phyloP scores from a whole-genome alignment of 768 basidiomycete species.

The Pleurotus citrinopileatus region DNA sequence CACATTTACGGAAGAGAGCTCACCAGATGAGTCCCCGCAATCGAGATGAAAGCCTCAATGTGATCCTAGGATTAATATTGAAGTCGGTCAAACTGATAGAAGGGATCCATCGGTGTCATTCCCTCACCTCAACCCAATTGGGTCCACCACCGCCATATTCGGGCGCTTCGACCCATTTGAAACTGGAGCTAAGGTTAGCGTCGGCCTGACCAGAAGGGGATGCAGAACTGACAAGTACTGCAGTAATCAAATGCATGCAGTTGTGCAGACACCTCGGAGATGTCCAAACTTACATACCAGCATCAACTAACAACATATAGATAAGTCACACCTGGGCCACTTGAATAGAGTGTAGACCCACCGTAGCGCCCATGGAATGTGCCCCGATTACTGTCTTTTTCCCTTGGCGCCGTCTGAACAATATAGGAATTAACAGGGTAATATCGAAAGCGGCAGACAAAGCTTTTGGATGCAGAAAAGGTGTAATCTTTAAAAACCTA shows the following conservation, averaged over 20 bases:
- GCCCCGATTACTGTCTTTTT: slow-evolving; percentile 82
- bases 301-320: not conserved
- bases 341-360: slow-evolving; percentile 29
- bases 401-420: slow-evolving; percentile 56
- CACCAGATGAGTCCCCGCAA: slow-evolving; percentile 87
- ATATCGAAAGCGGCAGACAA: not conserved
- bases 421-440: no score
- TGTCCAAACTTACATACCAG: slow-evolving; percentile 3
- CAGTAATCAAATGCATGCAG: slow-evolving; percentile 9
- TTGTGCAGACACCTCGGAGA: slow-evolving; percentile 4
- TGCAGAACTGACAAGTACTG: slow-evolving; percentile 83
- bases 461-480: not conserved
- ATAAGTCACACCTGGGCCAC: not conserved
- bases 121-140: slow-evolving; percentile 84
- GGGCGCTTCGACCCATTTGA: slow-evolving; percentile 96
- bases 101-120: not conserved
- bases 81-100: not conserved
- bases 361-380: slow-evolving; percentile 85
- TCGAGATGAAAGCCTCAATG: slow-evolving; percentile 79
- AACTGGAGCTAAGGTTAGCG: slow-evolving; percentile 36
- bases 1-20: slow-evolving; percentile 18
- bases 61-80: slow-evolving; percentile 52
- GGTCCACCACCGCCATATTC: slow-evolving; percentile 78
- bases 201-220: slow-evolving; percentile 8
- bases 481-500: slow-evolving; percentile 27